Evolutionary conservation across 805 yeast species (phyloP), one percentile per base, ranked within the genome.

Genomic region (Starmerella sp.): DNA sequence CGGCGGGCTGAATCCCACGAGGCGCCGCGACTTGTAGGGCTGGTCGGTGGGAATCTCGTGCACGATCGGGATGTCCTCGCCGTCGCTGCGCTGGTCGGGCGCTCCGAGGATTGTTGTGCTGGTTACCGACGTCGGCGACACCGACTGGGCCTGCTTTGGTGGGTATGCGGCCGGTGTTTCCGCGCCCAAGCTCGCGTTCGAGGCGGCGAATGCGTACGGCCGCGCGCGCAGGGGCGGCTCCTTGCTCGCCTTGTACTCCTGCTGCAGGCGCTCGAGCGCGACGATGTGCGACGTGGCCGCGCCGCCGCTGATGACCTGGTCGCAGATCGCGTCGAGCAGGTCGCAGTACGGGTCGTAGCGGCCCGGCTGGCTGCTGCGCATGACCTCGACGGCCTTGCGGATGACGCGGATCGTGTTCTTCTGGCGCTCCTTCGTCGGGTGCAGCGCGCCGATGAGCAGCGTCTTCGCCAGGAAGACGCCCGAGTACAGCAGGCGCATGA

Each of bases 381-480:
- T 14, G 30, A 47, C 13, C 31, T 28, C 32, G 36, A 32, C 34
- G 15, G 41, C 28, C 13, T 28, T 46, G 37, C 49, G 37, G 31
- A 46, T 46, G 9, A 34, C 34, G 14, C 49, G 28, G 30, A 46
- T 46, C 2, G 49, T 46, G 38, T n/a, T 46, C 39, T 46, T 46
- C 30, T 46, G 49, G 11, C 49, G 38, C 31, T 46, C 49, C 30
- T 46, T 46, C 2, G 49, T 46, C 10, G 49, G 49, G 15, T 46
- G 49, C 9, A 48, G 17, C n/a, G 54, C 17, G 4, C 52, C 60
- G 34, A 69, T 55, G 29, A 68, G 60, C 39, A 86, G 82, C 64
- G 95, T 86, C 69, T 90, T 91, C 13, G 91, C 93, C 53, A 91
- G 77, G 66, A 89, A 90, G 1, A 96, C 93, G 11, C 88, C 89